phyloP scores from a whole-genome alignment of 352 stramenopile species.

The Elongisporangium prolatum region DNA sequence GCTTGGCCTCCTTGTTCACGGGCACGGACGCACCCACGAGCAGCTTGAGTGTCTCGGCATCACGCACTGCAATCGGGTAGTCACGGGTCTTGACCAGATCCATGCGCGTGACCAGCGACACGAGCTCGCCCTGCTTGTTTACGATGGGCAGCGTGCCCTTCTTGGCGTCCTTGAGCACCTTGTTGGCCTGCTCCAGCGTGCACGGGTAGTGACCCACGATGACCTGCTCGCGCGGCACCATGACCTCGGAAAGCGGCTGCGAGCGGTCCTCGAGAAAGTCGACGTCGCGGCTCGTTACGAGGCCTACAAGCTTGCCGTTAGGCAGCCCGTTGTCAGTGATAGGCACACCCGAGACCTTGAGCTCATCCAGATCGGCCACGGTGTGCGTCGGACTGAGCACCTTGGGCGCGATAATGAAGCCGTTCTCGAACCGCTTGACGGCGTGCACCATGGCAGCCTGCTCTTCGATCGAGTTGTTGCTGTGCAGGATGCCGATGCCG shows the following conservation, averaged over 20 bases:
- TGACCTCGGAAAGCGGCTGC: conserved; percentile 56
- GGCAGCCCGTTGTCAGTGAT: conserved; percentile 96
- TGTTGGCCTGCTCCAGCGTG: conserved; percentile 94
- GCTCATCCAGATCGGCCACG: conserved; percentile 89
- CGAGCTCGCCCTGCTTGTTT: conserved; percentile 92
- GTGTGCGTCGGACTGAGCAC: conserved; percentile 91
- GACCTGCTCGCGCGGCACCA: conserved; percentile 78
- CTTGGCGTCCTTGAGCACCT: conserved; percentile 95
- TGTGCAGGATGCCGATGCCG: conserved; percentile 98
- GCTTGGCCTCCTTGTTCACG: conserved; percentile 90
- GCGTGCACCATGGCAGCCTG: conserved; percentile 88
- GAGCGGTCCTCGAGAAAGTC: conserved; percentile 94
- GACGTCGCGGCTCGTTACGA: conserved; percentile 97
- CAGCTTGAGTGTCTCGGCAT: conserved; percentile 92
- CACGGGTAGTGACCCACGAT: conserved; percentile 91
- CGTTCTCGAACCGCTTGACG: conserved; percentile 99
- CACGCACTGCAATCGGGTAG: conserved; percentile 92
- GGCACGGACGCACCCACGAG: conserved; percentile 95
- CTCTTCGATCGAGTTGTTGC: conserved; percentile 95
- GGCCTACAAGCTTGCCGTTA: conserved; percentile 93
- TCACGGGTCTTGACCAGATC: conserved; percentile 96
- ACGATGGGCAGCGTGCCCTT: conserved; percentile 99
- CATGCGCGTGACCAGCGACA: conserved; percentile 95
- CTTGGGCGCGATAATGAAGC: conserved; percentile 98
- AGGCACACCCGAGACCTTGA: conserved; percentile 96